Base-by-base conservation (phyloP, 331 rosid species). In the Acacia pycnantha region DNA sequence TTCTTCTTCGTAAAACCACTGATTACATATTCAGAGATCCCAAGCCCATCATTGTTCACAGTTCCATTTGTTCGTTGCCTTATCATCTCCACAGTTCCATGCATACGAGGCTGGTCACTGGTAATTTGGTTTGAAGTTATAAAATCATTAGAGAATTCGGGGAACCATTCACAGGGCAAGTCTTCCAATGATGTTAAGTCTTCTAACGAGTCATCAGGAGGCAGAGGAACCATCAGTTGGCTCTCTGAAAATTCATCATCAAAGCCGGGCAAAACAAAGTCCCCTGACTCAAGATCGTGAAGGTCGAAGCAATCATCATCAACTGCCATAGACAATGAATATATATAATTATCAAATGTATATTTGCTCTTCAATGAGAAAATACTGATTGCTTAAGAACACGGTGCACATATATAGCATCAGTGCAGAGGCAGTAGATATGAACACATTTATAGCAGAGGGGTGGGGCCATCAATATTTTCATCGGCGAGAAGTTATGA, bases 101-200 rank as follows among this genome's bases (percentile, higher is more conserved):
- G 24, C 8, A 4, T 54, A n/a, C 2, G 16, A 10, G 15, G 31
- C 5, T 22, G 35, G 66, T 26, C 66, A 26, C 66, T 59, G 15
- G 15, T 21, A 73, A 5, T 71, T 46, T 46, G 14, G 18, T 76
- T 73, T 15, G 37, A 29, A 22, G 74, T 13, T 31, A 80, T 59
- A 9, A 31, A 59, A 72, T 73, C 79, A n/a, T 73, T 29, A 0
- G 11, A 7, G 26, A 58, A 79, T 4, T 12, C 29, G 5, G 66
- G 66, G 24, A 73, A 80, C 79, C 66, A 73, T 46, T 80, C 79
- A 56, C 73, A 72, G 31, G 47, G 73, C 44, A 50, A 51, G 10
- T 51, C 58, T 6, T 51, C 58, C 6, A 51, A 5, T 6, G 53
- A 21, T 43, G 46, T 43, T 1, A 46, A 12, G 50, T 46, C 15